phyloP scores from a whole-genome alignment of 768 basidiomycete genomes.

The Termitomyces sp. region DNA sequence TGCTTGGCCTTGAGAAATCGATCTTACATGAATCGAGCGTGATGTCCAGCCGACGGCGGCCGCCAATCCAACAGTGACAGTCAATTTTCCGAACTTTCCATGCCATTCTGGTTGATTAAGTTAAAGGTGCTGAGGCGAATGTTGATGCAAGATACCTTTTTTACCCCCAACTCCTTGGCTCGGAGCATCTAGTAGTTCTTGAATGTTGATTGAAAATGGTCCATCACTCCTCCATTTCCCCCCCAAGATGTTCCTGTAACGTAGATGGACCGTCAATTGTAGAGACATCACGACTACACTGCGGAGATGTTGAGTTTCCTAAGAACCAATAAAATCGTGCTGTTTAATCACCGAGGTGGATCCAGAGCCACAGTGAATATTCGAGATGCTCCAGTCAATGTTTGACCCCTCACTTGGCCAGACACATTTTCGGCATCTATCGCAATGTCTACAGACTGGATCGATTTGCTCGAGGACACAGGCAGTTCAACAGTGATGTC shows the following conservation, averaged over 20 bases:
- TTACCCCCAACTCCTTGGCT: not conserved
- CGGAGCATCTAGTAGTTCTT: not conserved
- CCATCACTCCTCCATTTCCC: constrained; percentile 3
- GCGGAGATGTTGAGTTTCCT: not conserved
- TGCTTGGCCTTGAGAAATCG: no score
- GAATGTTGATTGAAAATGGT: not conserved
- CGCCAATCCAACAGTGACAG: not conserved
- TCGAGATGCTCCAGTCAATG: not conserved
- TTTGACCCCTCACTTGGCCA: not conserved
- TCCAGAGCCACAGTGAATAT: not conserved
- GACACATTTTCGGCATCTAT: constrained; percentile 2
- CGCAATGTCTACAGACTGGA: constrained; percentile 8
- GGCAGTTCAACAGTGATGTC: constrained; percentile 8
- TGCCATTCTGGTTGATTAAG: constrained; percentile 3
- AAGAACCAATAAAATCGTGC: not conserved
- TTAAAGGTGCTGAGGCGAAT: no score
- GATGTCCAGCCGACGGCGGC: not conserved
- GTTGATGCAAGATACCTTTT: not conserved
- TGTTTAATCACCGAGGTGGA: constrained; percentile 2
- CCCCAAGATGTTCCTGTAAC: constrained; percentile 2
- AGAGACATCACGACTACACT: not conserved
- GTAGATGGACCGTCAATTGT: constrained; percentile 4
- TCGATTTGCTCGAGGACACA: constrained; percentile 5
- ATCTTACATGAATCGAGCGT: not conserved
- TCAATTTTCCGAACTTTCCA: constrained; percentile 1